phyloP scores from a whole-genome alignment of 1,139 yeast genomes.

The Candida freyschussii region DNA sequence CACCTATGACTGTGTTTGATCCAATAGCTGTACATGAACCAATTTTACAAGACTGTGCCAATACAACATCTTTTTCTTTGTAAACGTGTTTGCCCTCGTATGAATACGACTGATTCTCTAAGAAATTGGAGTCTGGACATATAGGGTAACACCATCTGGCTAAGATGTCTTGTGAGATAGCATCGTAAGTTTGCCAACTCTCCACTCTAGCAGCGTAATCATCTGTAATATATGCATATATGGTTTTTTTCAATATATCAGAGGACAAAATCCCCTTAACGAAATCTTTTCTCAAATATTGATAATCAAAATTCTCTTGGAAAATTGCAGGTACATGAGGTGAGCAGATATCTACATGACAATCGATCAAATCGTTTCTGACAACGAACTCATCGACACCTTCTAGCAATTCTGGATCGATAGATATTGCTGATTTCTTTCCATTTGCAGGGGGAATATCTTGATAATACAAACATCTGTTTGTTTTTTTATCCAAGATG shows the following conservation, averaged over 20 bases:
- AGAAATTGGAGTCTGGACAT: constrained; percentile 78
- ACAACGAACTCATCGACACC: constrained; percentile 73
- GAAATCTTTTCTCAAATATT: constrained; percentile 77
- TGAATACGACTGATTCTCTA: constrained; percentile 64
- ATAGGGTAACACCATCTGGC: constrained; percentile 93
- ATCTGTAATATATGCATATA: constrained; percentile 75
- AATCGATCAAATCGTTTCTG: constrained; percentile 90
- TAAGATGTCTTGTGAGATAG: constrained; percentile 83
- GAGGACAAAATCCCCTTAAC: constrained; percentile 87
- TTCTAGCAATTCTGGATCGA: constrained; percentile 82
- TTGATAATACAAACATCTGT: constrained; percentile 80
- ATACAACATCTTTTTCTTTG: constrained; percentile 73
- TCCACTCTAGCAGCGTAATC: constrained; percentile 90
- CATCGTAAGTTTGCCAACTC: constrained; percentile 88
- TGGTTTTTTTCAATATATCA: constrained; percentile 85
- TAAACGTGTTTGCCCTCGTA: constrained; percentile 84
- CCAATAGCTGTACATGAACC: constrained; percentile 79
- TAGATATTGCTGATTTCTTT: constrained; percentile 45
- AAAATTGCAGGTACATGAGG: constrained; percentile 93
- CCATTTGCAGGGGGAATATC: constrained; percentile 63
- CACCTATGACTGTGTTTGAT: constrained; percentile 59
- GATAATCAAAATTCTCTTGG: constrained; percentile 95
- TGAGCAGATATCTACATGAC: constrained; percentile 92
- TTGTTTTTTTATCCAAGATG: constrained; percentile 65
- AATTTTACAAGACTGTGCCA: constrained; percentile 88